Evolutionary conservation across 345 rosid species (phyloP), one percentile per base, ranked within the genome.

Genomic region (Citrus glauca): DNA sequence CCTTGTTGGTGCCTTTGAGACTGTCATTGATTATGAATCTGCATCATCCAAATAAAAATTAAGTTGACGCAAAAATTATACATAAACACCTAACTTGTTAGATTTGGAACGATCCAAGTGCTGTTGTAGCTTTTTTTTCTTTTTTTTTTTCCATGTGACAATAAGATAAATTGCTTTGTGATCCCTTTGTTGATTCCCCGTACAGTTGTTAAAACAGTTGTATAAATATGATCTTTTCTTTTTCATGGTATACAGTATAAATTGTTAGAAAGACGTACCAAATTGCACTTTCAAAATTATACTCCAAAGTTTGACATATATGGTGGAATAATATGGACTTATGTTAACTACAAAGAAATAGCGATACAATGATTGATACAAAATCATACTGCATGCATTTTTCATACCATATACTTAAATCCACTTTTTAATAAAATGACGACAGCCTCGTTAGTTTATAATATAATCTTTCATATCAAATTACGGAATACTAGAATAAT

Each of bases 1-100:
- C 56, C 81, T 95, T 75, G 98, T 88, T 25, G 98, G 98, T 40
- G 98, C 98, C 27, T 95, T 95, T 67, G 90, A 95, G 89, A 91
- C 94, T 24, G 98, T 92, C 81, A 95, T 95, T 27, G 96, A 90
- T 78, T 87, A 91, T 70, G 93, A 94, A 87, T 77, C 95, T 63
- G 85, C 86, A 27, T 79, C 83, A 57, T 82, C 91, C 71, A 88
- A 87, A 85, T n/a, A 19, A 2, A 73, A 19, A 10, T 63, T 28
- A 11, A 27, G 16, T 5, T 11, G 17, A 27, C 14, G 17, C 13
- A 9, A 2, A 2, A 37, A 19, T 40, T 11, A 68, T 10, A 66
- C 20, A 66, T 7, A 20, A 14, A 42, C 13, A 9, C 8, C 8
- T 5, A 66, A 8, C 9, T 9, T 24, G 20, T 7, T 24, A 70